Conservation (phyloP, 176 grass and related monocot species). For the Hordeum vulgare region MorexV3_pseudomolecules_assembly NC_058522.1:241974537-241975036, state of each 20-base stretch:
- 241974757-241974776: slow-evolving; percentile 23
- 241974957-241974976: neutral
- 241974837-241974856: slow-evolving; percentile 75
- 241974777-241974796: slow-evolving; percentile 28
- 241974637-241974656: neutral
- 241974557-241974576: neutral
- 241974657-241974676: neutral
- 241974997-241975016: slow-evolving; percentile 10
- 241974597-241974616: neutral
- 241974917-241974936: slow-evolving; percentile 54
- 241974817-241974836: slow-evolving; percentile 46
- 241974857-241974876: slow-evolving; percentile 71
- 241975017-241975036: slow-evolving; percentile 67
- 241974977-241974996: neutral
- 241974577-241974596: neutral
- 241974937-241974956: neutral
- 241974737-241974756: slow-evolving; percentile 23
- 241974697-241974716: slow-evolving; percentile 50
- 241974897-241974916: slow-evolving; percentile 59
- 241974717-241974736: slow-evolving; percentile 50
- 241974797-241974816: slow-evolving; percentile 6
- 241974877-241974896: slow-evolving; percentile 58
- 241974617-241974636: neutral
- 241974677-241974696: neutral
- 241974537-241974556: neutral